phyloP scores from a whole-genome alignment of 306 rosid genomes.

The Quercus dentata region DNA sequence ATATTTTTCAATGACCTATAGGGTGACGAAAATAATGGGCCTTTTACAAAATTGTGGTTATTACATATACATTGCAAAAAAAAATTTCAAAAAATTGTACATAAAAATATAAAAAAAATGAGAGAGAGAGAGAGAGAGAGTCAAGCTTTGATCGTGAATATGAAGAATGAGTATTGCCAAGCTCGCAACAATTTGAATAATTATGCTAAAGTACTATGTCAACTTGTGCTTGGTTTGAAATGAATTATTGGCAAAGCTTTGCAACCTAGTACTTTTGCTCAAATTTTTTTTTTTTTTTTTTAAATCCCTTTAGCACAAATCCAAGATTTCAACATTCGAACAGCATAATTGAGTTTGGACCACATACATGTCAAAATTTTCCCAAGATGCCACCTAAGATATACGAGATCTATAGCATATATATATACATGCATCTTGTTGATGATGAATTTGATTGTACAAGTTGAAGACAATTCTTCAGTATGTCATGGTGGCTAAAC shows the following conservation, averaged over 20 bases:
- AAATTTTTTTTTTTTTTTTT: too few species aligned
- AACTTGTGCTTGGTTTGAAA: not conserved
- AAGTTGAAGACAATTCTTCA: slow-evolving; percentile 10
- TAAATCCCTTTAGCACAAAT: too few species aligned
- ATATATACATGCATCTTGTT: not conserved
- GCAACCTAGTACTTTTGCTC: too few species aligned
- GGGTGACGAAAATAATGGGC: too few species aligned
- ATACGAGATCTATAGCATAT: not conserved
- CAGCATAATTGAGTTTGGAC: not conserved
- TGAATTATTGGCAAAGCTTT: too few species aligned
- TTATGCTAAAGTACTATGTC: not conserved
- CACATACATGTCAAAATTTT: not conserved
- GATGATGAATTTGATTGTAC: slow-evolving; percentile 17
- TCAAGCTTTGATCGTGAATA: not conserved
- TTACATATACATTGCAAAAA: too few species aligned
- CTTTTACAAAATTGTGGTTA: too few species aligned
- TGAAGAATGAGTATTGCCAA: not conserved
- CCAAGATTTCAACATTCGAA: too few species aligned
- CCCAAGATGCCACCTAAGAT: not conserved
- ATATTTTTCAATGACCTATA: too few species aligned
- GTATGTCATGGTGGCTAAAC: slow-evolving; percentile 19
- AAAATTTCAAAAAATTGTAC: too few species aligned
- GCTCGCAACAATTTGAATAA: not conserved
- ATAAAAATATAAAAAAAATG: too few species aligned
- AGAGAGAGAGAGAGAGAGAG: too few species aligned